Evolutionary conservation across 176 grass and related monocot genomes (phyloP).

Genomic region (Olyra latifolia): DNA sequence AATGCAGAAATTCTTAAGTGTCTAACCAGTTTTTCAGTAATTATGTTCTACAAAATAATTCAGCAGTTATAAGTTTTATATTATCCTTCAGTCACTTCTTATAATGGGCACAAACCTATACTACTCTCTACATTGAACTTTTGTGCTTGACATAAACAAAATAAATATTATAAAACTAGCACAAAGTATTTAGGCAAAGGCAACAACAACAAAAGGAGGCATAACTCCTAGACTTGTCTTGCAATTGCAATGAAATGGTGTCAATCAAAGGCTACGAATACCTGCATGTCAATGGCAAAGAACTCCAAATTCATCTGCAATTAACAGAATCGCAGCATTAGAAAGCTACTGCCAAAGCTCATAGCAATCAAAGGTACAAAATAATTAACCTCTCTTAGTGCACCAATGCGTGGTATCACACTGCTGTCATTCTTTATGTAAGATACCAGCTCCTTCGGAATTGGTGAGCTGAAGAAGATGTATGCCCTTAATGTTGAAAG

Average conservation of each 20-base stretch:
- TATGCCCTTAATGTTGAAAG: conserved; percentile 68
- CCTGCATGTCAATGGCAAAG: conserved; percentile 96
- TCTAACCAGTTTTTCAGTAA: background rate
- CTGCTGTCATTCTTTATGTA: conserved; percentile 95
- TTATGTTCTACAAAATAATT: background rate
- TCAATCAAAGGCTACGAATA: conserved; percentile 33
- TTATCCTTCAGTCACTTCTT: background rate
- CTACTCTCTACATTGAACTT: background rate
- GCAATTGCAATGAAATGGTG: background rate
- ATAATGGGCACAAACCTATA: background rate
- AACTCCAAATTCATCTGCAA: conserved; percentile 99
- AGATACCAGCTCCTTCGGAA: conserved; percentile 80
- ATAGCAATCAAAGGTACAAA: conserved; percentile 19
- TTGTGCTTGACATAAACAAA: background rate
- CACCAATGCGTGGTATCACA: conserved; percentile 91
- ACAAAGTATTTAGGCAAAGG: background rate
- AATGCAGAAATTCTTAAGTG: conserved; percentile 16
- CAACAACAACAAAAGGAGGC: background rate
- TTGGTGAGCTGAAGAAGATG: conserved; percentile 89
- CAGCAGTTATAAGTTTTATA: background rate
- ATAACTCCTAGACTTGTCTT: background rate
- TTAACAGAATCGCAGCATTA: conserved; percentile 26
- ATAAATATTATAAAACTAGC: conserved; percentile 4
- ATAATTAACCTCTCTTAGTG: conserved; percentile 81
- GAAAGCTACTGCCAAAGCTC: background rate